Base-by-base conservation (phyloP, 176 grass and related monocot species). In the Oryza punctata region DNA sequence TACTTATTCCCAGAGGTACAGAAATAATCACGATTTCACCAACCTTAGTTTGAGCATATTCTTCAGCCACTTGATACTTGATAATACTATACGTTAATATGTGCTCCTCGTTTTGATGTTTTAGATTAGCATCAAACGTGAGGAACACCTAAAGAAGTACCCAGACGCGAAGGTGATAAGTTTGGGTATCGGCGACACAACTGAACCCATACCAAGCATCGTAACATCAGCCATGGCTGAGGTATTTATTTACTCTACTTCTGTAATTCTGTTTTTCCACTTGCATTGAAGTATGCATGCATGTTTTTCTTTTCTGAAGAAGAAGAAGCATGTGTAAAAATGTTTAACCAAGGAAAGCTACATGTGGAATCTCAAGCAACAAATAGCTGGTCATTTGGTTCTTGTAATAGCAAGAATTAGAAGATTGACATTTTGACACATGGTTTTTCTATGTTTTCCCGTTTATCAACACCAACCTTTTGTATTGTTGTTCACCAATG, bases 1-100 rank as follows among this genome's bases (percentile, higher is more conserved):
- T 98, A 94, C 87, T 57, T 98, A n/a, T 98, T 98, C 87, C 91
- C 93, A 25, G 93, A 98, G 93, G 96, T 94, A 76, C 15, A 12
- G 12, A 10, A 44, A 43, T 47, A 18, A 30, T 15, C 8, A 13
- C 29, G 12, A 16, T 82, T 77, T 66, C 60, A 46, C 19, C 11
- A 35, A 12, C 7, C 35, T 41, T n/a, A 59, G n/a, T 59, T 25
- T 65, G 3, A 44, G 35, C 23, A 19, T 63, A 35, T 25, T 72
- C 3, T 74, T 28, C 72, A 70, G 15, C 59, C 21, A 15, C 25
- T 27, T 66, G 11, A n/a, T 21, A 50, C 47, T 54, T 54, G 16
- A 19, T 54, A 16, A 38, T 38, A 32, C 1, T 32, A 4, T 54
- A 54, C 30, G 27, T 38, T 19, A 46, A 6, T 84, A 54, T 73